A percentile compares a stretch with the other conserved stretches of the same genome.
phyloP scores from a whole-genome alignment of 1,284 basidiomycete species.

The Flammula alnicola region DNA sequence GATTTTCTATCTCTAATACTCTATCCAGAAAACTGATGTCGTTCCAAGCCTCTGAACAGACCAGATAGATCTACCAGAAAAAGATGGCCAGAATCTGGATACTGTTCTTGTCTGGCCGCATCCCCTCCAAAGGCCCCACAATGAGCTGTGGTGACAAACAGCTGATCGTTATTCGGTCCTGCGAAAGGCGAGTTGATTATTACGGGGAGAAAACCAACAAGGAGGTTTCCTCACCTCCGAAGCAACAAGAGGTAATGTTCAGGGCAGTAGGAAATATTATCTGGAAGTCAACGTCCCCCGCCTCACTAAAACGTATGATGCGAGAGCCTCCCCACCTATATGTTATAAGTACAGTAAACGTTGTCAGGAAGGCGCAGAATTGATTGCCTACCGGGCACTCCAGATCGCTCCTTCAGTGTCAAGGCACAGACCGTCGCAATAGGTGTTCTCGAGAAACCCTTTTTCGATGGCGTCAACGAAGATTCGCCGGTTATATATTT shows the following conservation, averaged over 20 bases:
- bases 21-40: constrained; percentile 33
- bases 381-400: constrained; percentile 59
- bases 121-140: constrained; percentile 61
- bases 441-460: constrained; percentile 53
- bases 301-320: constrained; percentile 55
- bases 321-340: constrained; percentile 66
- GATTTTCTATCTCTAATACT: no score
- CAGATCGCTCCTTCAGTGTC: constrained; percentile 68
- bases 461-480: constrained; percentile 60
- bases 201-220: background rate
- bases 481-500: constrained; percentile 56
- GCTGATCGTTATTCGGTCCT: constrained; percentile 65
- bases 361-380: constrained; percentile 6
- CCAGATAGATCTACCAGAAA: constrained; percentile 66
- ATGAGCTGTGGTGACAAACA: constrained; percentile 71
- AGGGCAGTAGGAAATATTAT: constrained; percentile 61
- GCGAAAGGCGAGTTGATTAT: background rate
- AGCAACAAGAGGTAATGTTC: constrained; percentile 69
- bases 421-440: constrained; percentile 68
- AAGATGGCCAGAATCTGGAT: constrained; percentile 67
- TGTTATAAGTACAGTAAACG: constrained; percentile 4
- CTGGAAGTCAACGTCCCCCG: constrained; percentile 58
- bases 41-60: constrained; percentile 46
- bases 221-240: constrained; percentile 55
- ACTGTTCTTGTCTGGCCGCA: constrained; percentile 50